Base-by-base conservation (phyloP, 352 stramenopile species). In the Pythium vanterpoolii region DNA sequence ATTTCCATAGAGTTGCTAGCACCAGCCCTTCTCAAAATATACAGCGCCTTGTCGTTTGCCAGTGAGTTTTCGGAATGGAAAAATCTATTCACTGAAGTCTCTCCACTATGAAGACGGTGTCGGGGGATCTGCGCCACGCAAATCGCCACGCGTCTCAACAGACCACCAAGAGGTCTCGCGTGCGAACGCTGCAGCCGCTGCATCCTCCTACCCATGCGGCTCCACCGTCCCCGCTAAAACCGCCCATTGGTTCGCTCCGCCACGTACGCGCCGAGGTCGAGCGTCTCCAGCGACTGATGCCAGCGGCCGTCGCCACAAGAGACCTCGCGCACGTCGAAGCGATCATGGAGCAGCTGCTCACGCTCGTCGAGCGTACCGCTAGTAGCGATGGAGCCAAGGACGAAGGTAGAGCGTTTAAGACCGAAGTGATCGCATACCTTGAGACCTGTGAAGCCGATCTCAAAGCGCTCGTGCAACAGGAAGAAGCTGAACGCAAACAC, bases 261-360 rank as follows among this genome's bases (percentile, higher is more conserved):
- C 45, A 53, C 11, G 3, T 53, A 16, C 13, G 30, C 26, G n/a
- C 26, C 26, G 50, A 58, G 26, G 31, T 48, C 3, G 26, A 39
- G 18, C 34, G 34, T 4, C 28, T 60, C 16, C 38, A 33, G 19
- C 5, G 31, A 6, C 30, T 60, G 9, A 60, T 60, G 52, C 28
- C n/a, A 18, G 28, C 16, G 10, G 52, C 52, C 14, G 14, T 60
- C 5, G 38, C 16, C 10, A n/a, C n/a, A 5, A 28, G 19, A 31
- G 36, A 60, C 10, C 28, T 60, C 7, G 42, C 42, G 11, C n/a
- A 34, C 26, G 42, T 51, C 18, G 52, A 51, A 44, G 52, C 38
- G 23, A 44, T 60, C 24, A 49, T 60, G 39, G 52, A 49, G 1
- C 52, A 60, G 39, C 19, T 60, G 16, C 10, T 60, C n/a, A 16